Evolutionary conservation across 1,139 yeast genomes (phyloP).

Genomic region (Blastobotrys malaysiensis): DNA sequence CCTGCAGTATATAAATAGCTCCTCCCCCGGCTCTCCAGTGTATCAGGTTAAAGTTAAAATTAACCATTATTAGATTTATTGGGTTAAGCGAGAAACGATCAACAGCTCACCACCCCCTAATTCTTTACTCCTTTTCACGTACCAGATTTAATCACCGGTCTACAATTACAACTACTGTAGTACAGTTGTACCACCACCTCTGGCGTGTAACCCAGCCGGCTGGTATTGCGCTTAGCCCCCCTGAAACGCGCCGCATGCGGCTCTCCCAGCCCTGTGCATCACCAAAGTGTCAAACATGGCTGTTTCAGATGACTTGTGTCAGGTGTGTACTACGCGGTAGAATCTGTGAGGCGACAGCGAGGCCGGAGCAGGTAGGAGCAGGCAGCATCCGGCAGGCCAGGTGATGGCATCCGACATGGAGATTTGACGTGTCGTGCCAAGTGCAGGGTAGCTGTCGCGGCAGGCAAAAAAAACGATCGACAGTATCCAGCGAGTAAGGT

Average conservation of each 20-base stretch:
- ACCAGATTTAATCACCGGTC: too few relatives aligned
- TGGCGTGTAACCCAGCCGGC: too few relatives aligned
- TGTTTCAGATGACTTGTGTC: neutral
- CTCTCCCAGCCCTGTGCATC: neutral
- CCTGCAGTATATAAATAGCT: too few relatives aligned
- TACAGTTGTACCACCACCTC: too few relatives aligned
- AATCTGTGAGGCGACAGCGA: neutral
- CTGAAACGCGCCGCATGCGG: neutral
- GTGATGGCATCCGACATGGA: neutral
- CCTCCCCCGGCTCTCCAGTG: too few relatives aligned
- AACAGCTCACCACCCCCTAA: too few relatives aligned
- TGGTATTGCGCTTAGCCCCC: neutral
- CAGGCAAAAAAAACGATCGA: neutral
- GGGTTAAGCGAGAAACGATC: too few relatives aligned
- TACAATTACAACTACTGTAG: too few relatives aligned
- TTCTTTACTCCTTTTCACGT: too few relatives aligned
- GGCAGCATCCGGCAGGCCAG: neutral
- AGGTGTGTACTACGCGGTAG: neutral
- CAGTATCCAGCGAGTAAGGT: neutral
- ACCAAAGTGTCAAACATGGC: neutral
- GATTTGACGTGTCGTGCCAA: neutral
- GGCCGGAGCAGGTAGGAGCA: neutral
- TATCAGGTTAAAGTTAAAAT: too few relatives aligned
- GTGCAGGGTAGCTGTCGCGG: neutral
- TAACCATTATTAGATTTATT: too few relatives aligned